A percentile compares a stretch with the other conserved stretches of the same genome.
Conservation (phyloP, 2,329 filamentous ascomycete genomes). For the Diaporthe ilicicola region DNA sequence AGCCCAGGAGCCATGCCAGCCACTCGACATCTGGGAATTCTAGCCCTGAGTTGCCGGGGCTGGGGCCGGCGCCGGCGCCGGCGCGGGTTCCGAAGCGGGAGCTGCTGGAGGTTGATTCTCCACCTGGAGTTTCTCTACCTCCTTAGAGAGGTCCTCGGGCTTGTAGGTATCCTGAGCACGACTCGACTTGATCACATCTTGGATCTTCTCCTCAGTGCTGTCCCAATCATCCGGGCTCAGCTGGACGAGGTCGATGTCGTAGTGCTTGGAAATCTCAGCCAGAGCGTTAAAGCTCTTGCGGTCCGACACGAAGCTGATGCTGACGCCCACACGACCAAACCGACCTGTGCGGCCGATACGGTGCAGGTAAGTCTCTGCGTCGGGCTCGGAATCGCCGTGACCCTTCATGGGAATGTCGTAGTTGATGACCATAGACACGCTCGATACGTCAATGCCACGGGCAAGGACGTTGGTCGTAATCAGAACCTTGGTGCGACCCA, state of each 20-base stretch:
- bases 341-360: slow-evolving; percentile 96
- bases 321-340: slow-evolving; percentile 95
- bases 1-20: neutral
- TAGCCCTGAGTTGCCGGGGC: slow-evolving; percentile 24
- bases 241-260: slow-evolving; percentile 81
- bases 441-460: slow-evolving; percentile 91
- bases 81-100: neutral
- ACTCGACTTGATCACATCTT: slow-evolving; percentile 80
- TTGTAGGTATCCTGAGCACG: slow-evolving; percentile 64
- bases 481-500: slow-evolving; percentile 89
- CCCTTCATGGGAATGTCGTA: slow-evolving; percentile 87
- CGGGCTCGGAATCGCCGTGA: slow-evolving; percentile 80
- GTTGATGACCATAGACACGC: slow-evolving; percentile 97
- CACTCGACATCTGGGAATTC: slow-evolving; percentile 27
- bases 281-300: slow-evolving; percentile 82
- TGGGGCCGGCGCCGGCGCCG: neutral
- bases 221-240: slow-evolving; percentile 93
- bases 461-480: slow-evolving; percentile 98
- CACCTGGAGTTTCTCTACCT: slow-evolving; percentile 25
- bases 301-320: slow-evolving; percentile 93
- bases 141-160: slow-evolving; percentile 41
- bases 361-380: slow-evolving; percentile 96
- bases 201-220: slow-evolving; percentile 82
- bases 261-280: slow-evolving; percentile 80
- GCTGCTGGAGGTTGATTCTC: slow-evolving; percentile 1